Conservation (phyloP, 495 filamentous ascomycete genomes). For the Hypoxylon trugodes region DNA sequence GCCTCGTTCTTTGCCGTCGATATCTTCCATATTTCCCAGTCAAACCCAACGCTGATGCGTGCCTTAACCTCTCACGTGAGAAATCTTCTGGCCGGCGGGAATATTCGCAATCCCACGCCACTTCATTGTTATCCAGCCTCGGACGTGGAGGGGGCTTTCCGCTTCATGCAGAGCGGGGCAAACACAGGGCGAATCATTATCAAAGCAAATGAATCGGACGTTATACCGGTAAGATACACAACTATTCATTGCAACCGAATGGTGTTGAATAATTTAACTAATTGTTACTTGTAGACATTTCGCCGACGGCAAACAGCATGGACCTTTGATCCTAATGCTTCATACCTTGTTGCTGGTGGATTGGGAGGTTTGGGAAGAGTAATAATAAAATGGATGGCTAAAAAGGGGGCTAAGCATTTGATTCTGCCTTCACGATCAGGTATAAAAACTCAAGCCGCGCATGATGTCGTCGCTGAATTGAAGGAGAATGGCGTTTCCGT, state of each 20-base stretch:
- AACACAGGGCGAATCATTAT: background rate
- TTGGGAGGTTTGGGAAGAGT: slow-evolving; percentile 40
- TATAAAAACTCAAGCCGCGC: background rate
- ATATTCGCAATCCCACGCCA: background rate
- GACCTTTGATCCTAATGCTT: background rate
- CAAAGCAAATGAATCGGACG: background rate
- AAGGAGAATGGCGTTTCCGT: background rate
- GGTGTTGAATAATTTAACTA: too few relatives aligned
- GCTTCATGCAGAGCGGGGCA: background rate
- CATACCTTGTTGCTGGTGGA: background rate
- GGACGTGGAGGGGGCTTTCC: background rate
- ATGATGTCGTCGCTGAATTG: background rate
- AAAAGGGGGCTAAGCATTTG: slow-evolving; percentile 37
- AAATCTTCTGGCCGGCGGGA: background rate
- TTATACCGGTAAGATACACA: background rate
- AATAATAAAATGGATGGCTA: slow-evolving; percentile 50
- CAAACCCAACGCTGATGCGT: background rate
- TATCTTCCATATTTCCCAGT: background rate
- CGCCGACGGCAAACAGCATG: background rate
- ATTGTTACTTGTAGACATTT: too few relatives aligned
- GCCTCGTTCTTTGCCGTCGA: background rate
- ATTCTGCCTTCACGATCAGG: slow-evolving; percentile 34
- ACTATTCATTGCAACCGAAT: background rate
- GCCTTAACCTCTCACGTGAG: background rate
- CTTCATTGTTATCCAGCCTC: background rate